Evolutionary conservation across 2,329 filamentous ascomycete species (phyloP), one percentile per base, ranked within the genome.

Genomic region (Trichophyton rubrum): DNA sequence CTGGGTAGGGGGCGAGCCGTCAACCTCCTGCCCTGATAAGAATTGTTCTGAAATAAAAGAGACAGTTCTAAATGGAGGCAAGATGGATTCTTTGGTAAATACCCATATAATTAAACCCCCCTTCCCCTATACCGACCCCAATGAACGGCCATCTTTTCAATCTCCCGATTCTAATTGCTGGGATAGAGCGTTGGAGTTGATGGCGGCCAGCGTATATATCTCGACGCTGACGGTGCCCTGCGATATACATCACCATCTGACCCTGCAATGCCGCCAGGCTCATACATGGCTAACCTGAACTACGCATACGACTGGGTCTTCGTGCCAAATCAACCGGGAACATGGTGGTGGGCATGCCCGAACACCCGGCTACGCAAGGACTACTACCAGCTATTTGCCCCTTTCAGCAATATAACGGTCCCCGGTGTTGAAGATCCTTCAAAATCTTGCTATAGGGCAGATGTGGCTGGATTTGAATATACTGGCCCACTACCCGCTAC

Each of bases 301-400:
- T 55, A 43, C 30, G 45, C 33, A 24, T 59, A 20, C 45, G 30
- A 38, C n/a, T 57, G 55, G 55, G 30, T 38, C 49, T 33, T 38
- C 15, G 27, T 59, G 22, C 58, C 45, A 35, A 40, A 40, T n/a
- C 27, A 43, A n/a, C 27, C 41, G 13, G 45, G 43, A 11, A 43
- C 58, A 40, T 43, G 58, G 38, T 59, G 58, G 58, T 59, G 30
- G 43, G 58, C 58, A 11, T 59, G 58, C 27, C 24, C 33, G 7
- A 47, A 45, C 17, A 3, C 58, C 24, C 33, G 40, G 3, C 5
- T 30, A 7, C 17, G 57, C 11, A 15, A 35, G 13, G 33, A n/a
- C 20, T 53, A 35, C 27, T 45, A 17, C 11, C 58, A 59, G 20
- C 8, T 59, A 22, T 59, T 51, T 43, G 58, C 24, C 4, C 24